These are phyloP conservation scores for Lactarius hengduanensis DNA, from an alignment of 768 basidiomycete species.

Conservation along the genomic window DNA sequence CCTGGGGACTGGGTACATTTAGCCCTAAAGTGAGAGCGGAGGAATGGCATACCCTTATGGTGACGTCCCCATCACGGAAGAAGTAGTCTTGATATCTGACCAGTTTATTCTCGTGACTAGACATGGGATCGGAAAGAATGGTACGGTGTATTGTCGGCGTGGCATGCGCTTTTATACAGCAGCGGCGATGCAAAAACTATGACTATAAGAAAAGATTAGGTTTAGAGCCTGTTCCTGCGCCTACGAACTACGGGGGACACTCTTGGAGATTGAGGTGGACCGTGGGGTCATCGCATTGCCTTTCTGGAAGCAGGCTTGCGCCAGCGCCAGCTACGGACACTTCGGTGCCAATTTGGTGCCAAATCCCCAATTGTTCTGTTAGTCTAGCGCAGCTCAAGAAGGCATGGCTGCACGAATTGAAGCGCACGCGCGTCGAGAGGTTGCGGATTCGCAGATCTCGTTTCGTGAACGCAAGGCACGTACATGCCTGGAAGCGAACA, in stretches of 20 bases:
- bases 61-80: not conserved
- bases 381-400: not conserved
- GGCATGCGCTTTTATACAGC: slow-evolving; percentile 9
- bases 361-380: not conserved
- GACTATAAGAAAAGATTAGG: not conserved
- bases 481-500: not conserved
- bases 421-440: not conserved
- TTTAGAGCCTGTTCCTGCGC: not conserved
- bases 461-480: slow-evolving; percentile 4
- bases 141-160: not conserved
- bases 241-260: not conserved
- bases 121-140: too few relatives aligned
- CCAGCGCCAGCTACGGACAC: not conserved
- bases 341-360: too few relatives aligned
- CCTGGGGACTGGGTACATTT: slow-evolving; percentile 37
- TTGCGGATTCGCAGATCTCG: slow-evolving; percentile 5
- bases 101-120: too few relatives aligned
- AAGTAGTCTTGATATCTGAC: not conserved
- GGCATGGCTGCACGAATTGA: not conserved
- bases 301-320: slow-evolving; percentile 10
- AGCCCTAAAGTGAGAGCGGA: not conserved
- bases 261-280: too few relatives aligned
- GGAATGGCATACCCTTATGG: not conserved
- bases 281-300: too few relatives aligned
- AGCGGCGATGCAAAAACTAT: not conserved